Evolutionary conservation across 305 asterid genomes (phyloP), one percentile per base, ranked within the genome.

Genomic region (Fraxinus velutina): DNA sequence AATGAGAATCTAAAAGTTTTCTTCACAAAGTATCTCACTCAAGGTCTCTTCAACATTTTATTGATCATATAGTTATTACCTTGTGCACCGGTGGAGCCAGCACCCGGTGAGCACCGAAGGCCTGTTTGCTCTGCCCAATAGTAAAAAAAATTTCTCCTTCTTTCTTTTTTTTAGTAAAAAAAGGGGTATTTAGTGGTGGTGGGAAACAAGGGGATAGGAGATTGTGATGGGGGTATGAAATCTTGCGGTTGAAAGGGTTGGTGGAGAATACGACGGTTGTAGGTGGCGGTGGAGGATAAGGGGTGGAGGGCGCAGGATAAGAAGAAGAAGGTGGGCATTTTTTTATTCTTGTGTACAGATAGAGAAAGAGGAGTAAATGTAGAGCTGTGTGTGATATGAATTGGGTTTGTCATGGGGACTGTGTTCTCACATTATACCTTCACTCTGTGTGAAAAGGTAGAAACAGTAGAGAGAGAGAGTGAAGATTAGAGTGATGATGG

Each of bases 191-290:
- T 85, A 1, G 88, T 78, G 17, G 90, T 86, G 2, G 92, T 27
- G 5, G 91, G 88, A 4, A 92, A 87, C 34, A 92, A 79, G 4
- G 84, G 85, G 0, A 84, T 19, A 2, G 91, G 89, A 39, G 93
- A 92, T 3, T 81, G 64, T 0, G 92, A 77, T 4, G 94, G 92
- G 4, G 95, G 92, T 0, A 79, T 3, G 5, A 93, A 84, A 73
- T 86, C 93, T 10, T 37, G 78, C 0, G 95, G 94, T 55, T 84
- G 84, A 79, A 92, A 87, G 12, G 98, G 97, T 70, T 93, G 96
- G 85, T 92, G 98, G 80, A 93, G 97, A 74, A 90, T 86, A 85
- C 98, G 93, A 88, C 92, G 93, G 88, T 71, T 80, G 78, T 75
- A 78, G 81, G 50, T 21, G 85, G 76, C 71, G 85, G 79, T 22